phyloP scores from a whole-genome alignment of 2,329 filamentous ascomycete species.

The Metarhizium anisopliae region DNA sequence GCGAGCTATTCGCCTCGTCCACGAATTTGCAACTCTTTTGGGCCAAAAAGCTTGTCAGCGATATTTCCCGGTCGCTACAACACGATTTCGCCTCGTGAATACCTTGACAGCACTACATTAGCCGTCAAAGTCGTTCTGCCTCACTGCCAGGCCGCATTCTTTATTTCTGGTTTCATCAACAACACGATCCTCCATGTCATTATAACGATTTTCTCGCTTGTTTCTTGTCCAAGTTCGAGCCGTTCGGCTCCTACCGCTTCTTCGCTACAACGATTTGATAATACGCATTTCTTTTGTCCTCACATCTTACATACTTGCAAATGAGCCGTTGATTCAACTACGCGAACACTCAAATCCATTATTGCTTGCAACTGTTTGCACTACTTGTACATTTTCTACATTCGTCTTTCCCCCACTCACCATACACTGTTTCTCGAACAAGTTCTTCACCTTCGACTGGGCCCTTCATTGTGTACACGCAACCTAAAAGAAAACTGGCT shows the following conservation, averaged over 20 bases:
- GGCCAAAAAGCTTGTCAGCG: slow-evolving; percentile 12
- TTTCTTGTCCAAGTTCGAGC: slow-evolving; percentile 19
- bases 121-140: slow-evolving; percentile 9
- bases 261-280: slow-evolving; percentile 23
- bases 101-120: slow-evolving; percentile 18
- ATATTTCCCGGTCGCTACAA: background rate
- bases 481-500: background rate
- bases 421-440: background rate
- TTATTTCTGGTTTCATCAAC: slow-evolving; percentile 10
- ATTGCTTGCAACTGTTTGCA: slow-evolving; percentile 11
- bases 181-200: slow-evolving; percentile 31
- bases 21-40: slow-evolving; percentile 7
- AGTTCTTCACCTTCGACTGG: background rate
- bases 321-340: slow-evolving; percentile 33
- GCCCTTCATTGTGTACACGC: background rate
- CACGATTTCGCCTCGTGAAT: slow-evolving; percentile 3
- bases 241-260: slow-evolving; percentile 19
- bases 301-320: slow-evolving; percentile 23
- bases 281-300: slow-evolving; percentile 27
- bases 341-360: slow-evolving; percentile 18
- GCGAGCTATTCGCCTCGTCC: slow-evolving; percentile 22
- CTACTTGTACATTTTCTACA: slow-evolving; percentile 25
- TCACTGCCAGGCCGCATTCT: slow-evolving; percentile 5
- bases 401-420: background rate
- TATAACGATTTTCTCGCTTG: slow-evolving; percentile 32